Base-by-base conservation (phyloP, 208 protist genomes). In the Endotrypanum monterogeii region DNA sequence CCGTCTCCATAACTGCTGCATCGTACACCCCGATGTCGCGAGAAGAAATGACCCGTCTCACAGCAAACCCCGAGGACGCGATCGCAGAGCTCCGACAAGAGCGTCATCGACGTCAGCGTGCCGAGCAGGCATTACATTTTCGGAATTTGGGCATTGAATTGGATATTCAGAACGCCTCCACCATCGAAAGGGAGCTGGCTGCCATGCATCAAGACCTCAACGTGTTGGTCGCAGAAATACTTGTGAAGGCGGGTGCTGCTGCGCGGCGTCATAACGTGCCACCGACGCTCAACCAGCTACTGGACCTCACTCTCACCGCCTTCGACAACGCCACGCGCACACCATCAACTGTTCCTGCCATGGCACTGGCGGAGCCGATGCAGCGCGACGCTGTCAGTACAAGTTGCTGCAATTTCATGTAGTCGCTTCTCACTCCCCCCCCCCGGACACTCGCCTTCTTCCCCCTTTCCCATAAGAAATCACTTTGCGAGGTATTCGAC, bases 171-270 rank as follows among this genome's bases (percentile, higher is more conserved):
- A 84, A 83, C 66, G 76, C 84, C 11, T 83, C 76, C 16, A 67
- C 71, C 3, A 67, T 96, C 12, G 88, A 94, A 70, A 71, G 75
- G 46, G 72, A 81, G 30, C 82, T 96, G 0, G 82, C 81, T 1
- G 71, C 28, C 25, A 83, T 91, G 56, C 91, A 93, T 69, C 77
- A 82, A 32, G 83, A 91, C 66, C 25, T 96, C 37, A 92, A 96
- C 74, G 78, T 86, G 62, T 67, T 96, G 35, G 80, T 93, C 1
- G 78, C 71, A 4, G 87, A 94, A 55, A 67, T 96, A 4, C 44
- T 93, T 44, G 65, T 85, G 20, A 83, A 85, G 28, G 84, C 88
- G n/a, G 71, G 89, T 56, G 83, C 78, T 0, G 82, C 79, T 2
- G 65, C 63, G 12, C 58, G 48, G 35, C 80, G 76, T 20, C 61